A percentile compares a stretch with the other conserved stretches of the same genome.
Evolutionary conservation across 768 basidiomycete genomes (phyloP).

Genomic region (Agrocybe praecox): DNA sequence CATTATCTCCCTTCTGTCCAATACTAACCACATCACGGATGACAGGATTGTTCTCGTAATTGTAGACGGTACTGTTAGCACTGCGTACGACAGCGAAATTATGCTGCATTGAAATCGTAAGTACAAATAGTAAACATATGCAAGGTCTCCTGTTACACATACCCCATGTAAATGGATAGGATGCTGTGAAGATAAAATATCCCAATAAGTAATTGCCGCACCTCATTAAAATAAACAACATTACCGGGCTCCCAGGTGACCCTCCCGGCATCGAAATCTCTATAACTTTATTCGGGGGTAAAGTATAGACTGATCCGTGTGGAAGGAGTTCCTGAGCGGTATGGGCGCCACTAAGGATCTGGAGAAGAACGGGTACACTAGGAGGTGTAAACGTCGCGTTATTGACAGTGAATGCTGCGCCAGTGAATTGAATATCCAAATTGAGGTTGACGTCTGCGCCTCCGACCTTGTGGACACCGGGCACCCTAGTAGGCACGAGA

Average conservation of each 20-base stretch:
- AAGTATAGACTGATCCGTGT: slow-evolving; percentile 39
- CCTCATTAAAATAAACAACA: slow-evolving; percentile 12
- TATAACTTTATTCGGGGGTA: slow-evolving; percentile 45
- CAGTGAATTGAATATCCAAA: slow-evolving; percentile 28
- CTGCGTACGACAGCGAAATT: slow-evolving; percentile 42
- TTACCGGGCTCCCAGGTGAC: slow-evolving; percentile 33
- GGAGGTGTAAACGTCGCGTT: slow-evolving; percentile 37
- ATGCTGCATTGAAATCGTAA: slow-evolving; percentile 23
- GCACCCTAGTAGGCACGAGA: slow-evolving; percentile 24
- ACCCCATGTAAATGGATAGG: slow-evolving; percentile 49
- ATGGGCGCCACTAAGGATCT: slow-evolving; percentile 42
- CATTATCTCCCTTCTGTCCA: slow-evolving; percentile 33
- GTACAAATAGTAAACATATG: background rate
- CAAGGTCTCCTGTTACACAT: slow-evolving; percentile 5
- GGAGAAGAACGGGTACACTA: slow-evolving; percentile 45
- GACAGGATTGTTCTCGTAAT: slow-evolving; percentile 49
- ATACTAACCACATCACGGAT: slow-evolving; percentile 39
- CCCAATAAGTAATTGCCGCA: background rate
- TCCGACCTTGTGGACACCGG: slow-evolving; percentile 34
- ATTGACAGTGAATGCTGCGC: slow-evolving; percentile 31
- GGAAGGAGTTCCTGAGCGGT: slow-evolving; percentile 38
- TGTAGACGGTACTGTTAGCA: slow-evolving; percentile 36
- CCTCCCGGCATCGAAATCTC: slow-evolving; percentile 50
- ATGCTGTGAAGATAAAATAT: slow-evolving; percentile 24
- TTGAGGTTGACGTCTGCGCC: slow-evolving; percentile 41